phyloP scores from a whole-genome alignment of 208 protist genomes.

The Acanthamoeba lugdunensis region DNA sequence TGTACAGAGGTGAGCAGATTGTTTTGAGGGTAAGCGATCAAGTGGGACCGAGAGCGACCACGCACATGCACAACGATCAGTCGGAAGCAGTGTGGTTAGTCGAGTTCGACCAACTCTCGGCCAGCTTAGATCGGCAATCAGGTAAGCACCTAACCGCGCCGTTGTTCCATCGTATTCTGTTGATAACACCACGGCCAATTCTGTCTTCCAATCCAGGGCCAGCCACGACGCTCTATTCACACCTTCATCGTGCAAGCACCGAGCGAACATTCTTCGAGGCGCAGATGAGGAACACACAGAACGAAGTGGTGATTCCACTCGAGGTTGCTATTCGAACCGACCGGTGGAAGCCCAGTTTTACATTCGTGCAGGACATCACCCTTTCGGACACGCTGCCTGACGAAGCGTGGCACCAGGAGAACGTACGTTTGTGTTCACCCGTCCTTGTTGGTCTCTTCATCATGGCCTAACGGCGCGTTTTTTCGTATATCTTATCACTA shows the following conservation, averaged over 20 bases:
- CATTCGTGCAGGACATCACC: conserved; percentile 53
- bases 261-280: conserved; percentile 66
- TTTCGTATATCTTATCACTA: not conserved
- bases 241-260: not conserved
- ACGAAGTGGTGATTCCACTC: conserved; percentile 55
- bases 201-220: not conserved
- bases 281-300: conserved; percentile 72
- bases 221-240: not conserved
- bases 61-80: conserved; percentile 66
- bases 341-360: conserved; percentile 60
- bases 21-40: conserved; percentile 46
- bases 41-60: conserved; percentile 6
- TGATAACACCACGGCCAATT: not conserved
- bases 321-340: conserved; percentile 28
- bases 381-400: conserved; percentile 46
- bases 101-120: conserved; percentile 68
- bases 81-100: conserved; percentile 40
- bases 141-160: not conserved
- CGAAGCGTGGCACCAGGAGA: not conserved
- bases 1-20: not conserved
- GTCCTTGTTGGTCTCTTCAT: not conserved
- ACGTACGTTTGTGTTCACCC: not conserved
- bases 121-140: conserved; percentile 15
- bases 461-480: not conserved
- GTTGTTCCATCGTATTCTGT: not conserved